phyloP scores from a whole-genome alignment of 2,329 filamentous ascomycete species.

The Calonectria leucothoes region DNA sequence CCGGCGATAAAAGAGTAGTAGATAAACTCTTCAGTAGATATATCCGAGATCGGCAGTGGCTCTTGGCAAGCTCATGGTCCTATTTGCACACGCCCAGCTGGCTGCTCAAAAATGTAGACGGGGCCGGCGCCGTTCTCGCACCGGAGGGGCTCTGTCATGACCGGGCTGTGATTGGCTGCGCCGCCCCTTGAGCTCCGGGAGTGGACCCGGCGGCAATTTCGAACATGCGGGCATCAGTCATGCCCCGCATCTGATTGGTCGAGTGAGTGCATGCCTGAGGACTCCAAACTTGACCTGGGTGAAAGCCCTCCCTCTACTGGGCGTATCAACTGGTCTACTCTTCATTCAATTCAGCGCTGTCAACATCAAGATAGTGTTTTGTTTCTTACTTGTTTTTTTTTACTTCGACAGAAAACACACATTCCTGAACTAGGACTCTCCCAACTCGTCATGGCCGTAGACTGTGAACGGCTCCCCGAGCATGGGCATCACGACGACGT shows the following conservation, averaged over 20 bases:
- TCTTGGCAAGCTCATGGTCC: too few relatives aligned
- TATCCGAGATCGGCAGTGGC: too few relatives aligned
- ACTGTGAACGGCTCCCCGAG: not conserved
- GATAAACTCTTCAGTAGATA: too few relatives aligned
- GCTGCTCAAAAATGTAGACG: too few relatives aligned
- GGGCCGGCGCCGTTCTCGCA: too few relatives aligned
- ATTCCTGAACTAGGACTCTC: not conserved
- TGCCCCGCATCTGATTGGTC: conserved; percentile 37
- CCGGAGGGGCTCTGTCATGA: conserved; percentile 33
- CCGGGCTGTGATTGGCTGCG: not conserved
- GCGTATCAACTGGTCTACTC: not conserved
- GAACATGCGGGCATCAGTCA: conserved; percentile 32
- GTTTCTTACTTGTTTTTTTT: too few relatives aligned
- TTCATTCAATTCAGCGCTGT: conserved; percentile 27
- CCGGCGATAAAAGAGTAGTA: too few relatives aligned
- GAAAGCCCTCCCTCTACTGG: not conserved
- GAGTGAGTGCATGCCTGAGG: too few relatives aligned
- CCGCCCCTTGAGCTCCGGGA: not conserved
- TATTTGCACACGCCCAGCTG: too few relatives aligned
- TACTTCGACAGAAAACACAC: not conserved
- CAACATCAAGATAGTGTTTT: too few relatives aligned
- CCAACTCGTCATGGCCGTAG: not conserved
- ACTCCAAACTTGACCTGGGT: not conserved
- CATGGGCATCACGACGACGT: too few relatives aligned
- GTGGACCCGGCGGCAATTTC: not conserved